phyloP scores from a whole-genome alignment of 2,329 filamentous ascomycete species.

The Hymenoscyphus occultus region DNA sequence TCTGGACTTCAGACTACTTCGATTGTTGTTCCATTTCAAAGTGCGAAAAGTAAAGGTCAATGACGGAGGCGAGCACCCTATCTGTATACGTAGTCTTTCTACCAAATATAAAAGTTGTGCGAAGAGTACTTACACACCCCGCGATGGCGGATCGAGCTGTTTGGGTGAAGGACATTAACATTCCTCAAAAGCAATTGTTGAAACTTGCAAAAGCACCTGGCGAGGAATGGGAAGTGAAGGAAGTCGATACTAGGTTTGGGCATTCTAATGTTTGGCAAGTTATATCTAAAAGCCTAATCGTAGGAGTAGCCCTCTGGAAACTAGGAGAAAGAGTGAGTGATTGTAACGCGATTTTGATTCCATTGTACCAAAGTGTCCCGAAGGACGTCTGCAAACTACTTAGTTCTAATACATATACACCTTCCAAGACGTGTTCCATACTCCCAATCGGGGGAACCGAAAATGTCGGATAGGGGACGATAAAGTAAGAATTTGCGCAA shows the following conservation, averaged over 20 bases:
- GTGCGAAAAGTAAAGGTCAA: slow-evolving; percentile 43
- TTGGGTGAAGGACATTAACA: slow-evolving; percentile 44
- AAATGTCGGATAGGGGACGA: no score
- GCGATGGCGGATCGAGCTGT: slow-evolving; percentile 52
- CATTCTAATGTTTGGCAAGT: no score
- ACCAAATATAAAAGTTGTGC: slow-evolving; percentile 48
- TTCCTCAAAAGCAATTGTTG: slow-evolving; percentile 44
- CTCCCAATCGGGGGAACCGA: no score
- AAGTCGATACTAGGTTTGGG: slow-evolving; percentile 17
- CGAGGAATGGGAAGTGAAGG: slow-evolving; percentile 30
- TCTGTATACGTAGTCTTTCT: slow-evolving; percentile 47
- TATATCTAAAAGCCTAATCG: no score
- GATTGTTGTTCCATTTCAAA: slow-evolving; percentile 46
- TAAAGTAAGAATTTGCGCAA: no score
- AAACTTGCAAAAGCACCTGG: slow-evolving; percentile 35
- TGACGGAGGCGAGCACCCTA: slow-evolving; percentile 48
- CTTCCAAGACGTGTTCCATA: no score
- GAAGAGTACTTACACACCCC: slow-evolving; percentile 47
- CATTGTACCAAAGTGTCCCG: no score
- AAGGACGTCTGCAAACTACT: no score
- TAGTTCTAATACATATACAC: no score
- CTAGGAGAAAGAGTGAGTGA: no score
- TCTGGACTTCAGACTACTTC: slow-evolving; percentile 42
- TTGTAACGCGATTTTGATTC: no score
- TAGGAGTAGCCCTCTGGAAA: no score